Base-by-base conservation (phyloP, 2,329 filamentous ascomycete genomes). In the Thielaviopsis cerberus region DNA sequence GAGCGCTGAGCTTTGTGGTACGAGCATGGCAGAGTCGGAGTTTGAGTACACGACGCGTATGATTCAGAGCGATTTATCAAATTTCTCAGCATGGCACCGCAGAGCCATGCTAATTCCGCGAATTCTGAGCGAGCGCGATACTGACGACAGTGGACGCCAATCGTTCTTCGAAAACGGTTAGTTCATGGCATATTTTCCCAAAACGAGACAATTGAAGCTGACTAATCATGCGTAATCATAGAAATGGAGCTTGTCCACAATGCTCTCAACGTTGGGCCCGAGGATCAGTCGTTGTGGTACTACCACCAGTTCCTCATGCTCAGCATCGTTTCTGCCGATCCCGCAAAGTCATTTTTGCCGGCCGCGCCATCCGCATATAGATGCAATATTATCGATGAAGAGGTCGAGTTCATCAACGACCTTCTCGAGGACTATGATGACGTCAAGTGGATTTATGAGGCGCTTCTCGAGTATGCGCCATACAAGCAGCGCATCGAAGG, bases 81-180 rank as follows among this genome's bases (percentile, higher is more conserved):
- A 98, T 68, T 98, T 97, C 68, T 96, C 89, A 3, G 92, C 92
- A 1, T 97, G 92, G 91, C 92, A 98, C 68, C 86, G 86, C 66
- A 82, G 92, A 55, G 88, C 85, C 64, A 87, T 86, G 66, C 75
- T 97, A 23, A 92, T 96, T 57, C 81, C 86, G 50, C 78, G 79
- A 48, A 70, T 96, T 22, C 73, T 97, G 54, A 71, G 80, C 20
- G 86, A 94, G 69, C 78, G 87, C 54, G 70, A 74, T 0, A 84
- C 87, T 1, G 77, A 79, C 61, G 76, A 80, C 54, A 71, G 69
- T 22, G 78, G 80, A 53, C 77, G 92, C 57, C 78, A 75, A 64
- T 72, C 73, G 45, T 85, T 95, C 65, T 73, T 97, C 8, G 82
- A 91, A 57, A 72, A 82, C 63, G 85, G 84, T 85, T 68, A 57